Evolutionary conservation across 2,329 filamentous ascomycete species (phyloP).

Genomic region (Exutisphaerella laricina): DNA sequence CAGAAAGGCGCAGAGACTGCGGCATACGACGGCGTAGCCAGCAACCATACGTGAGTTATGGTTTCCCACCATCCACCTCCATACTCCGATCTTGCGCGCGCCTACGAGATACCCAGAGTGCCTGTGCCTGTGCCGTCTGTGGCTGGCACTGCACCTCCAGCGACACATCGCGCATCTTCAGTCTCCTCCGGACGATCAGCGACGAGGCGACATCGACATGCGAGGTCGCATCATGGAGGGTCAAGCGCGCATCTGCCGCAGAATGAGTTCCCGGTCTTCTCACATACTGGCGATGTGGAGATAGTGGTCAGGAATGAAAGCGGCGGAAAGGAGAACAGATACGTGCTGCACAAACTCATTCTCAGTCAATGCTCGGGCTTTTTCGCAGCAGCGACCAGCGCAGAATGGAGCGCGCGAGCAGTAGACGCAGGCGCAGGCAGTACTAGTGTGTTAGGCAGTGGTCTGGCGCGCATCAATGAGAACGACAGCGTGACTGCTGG

Average conservation of each 20-base stretch:
- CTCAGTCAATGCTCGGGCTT: slow-evolving; percentile 87
- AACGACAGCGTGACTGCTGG: slow-evolving; percentile 25
- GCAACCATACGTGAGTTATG: slow-evolving; percentile 12
- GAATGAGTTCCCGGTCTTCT: slow-evolving; percentile 91
- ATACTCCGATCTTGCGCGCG: slow-evolving; percentile 20
- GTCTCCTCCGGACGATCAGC: slow-evolving; percentile 57
- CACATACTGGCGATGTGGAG: slow-evolving; percentile 86
- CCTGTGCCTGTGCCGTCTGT: slow-evolving; percentile 11
- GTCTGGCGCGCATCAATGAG: slow-evolving; percentile 25
- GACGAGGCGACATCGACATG: slow-evolving; percentile 63
- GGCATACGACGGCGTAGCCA: neutral
- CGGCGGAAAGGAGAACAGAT: slow-evolving; percentile 69
- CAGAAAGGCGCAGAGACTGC: slow-evolving; percentile 4
- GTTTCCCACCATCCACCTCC: slow-evolving; percentile 25
- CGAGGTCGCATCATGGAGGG: slow-evolving; percentile 74
- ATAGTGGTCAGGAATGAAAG: slow-evolving; percentile 62
- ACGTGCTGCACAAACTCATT: slow-evolving; percentile 81
- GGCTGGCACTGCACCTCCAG: slow-evolving; percentile 20
- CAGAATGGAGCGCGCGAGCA: slow-evolving; percentile 28
- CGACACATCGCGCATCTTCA: slow-evolving; percentile 49
- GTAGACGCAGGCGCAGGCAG: slow-evolving; percentile 10
- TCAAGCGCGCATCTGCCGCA: slow-evolving; percentile 56
- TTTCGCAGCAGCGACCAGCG: slow-evolving; percentile 64
- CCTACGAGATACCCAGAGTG: too few species aligned
- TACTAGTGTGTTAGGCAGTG: slow-evolving; percentile 6